A percentile compares a stretch with the other conserved stretches of the same genome.
These are phyloP conservation scores for Pythium periplocum DNA, from an alignment of 352 stramenopile genomes.

Conservation along the genomic window DNA sequence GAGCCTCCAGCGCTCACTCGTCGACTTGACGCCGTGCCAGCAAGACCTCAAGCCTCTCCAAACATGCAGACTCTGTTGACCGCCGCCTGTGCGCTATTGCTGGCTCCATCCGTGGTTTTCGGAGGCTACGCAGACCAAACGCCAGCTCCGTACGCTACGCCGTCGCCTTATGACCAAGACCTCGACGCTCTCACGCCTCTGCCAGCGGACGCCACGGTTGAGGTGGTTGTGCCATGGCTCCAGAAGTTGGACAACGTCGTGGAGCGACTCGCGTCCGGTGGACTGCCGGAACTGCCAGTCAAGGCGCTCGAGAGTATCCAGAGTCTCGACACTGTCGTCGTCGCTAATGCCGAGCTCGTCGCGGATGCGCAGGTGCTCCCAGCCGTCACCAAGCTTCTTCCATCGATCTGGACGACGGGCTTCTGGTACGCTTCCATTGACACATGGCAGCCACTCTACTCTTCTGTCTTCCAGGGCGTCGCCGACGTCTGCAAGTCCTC, in stretches of 20 bases:
- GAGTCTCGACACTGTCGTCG: constrained; percentile 28
- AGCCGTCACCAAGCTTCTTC: constrained; percentile 27
- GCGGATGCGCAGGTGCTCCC: constrained; percentile 24
- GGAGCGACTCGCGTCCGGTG: constrained; percentile 31
- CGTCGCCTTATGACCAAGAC: no score
- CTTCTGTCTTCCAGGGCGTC: constrained; percentile 22
- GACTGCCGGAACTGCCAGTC: constrained; percentile 25
- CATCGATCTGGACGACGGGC: constrained; percentile 41
- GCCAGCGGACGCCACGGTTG: background rate
- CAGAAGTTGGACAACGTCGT: constrained; percentile 36
- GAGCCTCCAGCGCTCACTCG: no score
- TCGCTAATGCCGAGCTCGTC: constrained; percentile 12
- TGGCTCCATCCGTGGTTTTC: no score
- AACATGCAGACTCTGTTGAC: no score
- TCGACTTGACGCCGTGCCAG: no score
- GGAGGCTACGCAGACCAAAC: no score
- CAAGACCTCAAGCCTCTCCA: no score
- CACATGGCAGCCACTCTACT: constrained; percentile 31
- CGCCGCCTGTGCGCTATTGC: no score
- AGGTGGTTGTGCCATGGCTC: constrained; percentile 26
- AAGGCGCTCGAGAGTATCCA: constrained; percentile 27
- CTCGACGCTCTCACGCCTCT: no score
- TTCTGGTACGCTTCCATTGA: constrained; percentile 45
- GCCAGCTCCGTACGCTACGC: no score
- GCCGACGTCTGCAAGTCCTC: constrained; percentile 23